Evolutionary conservation across 1,139 yeast genomes (phyloP).

Genomic region (Geotrichum phurueaensis): DNA sequence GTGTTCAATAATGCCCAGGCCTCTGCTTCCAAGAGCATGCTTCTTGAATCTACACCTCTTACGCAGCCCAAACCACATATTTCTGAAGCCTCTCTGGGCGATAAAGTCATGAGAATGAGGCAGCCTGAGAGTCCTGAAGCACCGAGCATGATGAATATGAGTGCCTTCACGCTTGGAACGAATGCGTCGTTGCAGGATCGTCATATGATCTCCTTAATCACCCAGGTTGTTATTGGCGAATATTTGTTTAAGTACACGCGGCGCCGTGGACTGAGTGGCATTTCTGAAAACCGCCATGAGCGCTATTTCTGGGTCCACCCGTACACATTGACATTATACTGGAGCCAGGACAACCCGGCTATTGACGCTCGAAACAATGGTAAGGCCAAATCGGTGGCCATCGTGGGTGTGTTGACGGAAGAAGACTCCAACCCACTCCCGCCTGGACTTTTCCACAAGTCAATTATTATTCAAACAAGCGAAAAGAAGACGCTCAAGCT

Average conservation of each 20-base stretch:
- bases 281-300: conserved; percentile 79
- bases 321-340: conserved; percentile 79
- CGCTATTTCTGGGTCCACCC: conserved; percentile 97
- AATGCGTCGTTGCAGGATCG: conserved; percentile 55
- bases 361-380: conserved; percentile 42
- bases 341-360: conserved; percentile 83
- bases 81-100: conserved; percentile 3
- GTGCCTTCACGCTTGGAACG: conserved; percentile 54
- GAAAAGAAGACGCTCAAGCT: conserved; percentile 58
- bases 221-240: conserved; percentile 92
- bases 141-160: conserved; percentile 20
- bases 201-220: conserved; percentile 77
- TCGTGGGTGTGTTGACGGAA: conserved; percentile 69
- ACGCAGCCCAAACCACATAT: background rate
- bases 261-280: conserved; percentile 65
- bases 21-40: background rate
- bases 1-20: background rate
- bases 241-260: conserved; percentile 82
- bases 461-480: conserved; percentile 69
- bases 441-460: conserved; percentile 81
- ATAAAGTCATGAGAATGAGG: background rate
- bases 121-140: conserved; percentile 11
- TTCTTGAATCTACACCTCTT: conserved; percentile 8
- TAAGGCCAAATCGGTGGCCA: conserved; percentile 75
- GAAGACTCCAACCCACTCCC: conserved; percentile 89